Evolutionary conservation across 441 rosid genomes (phyloP).

Genomic region (Macaranga tanarius): DNA sequence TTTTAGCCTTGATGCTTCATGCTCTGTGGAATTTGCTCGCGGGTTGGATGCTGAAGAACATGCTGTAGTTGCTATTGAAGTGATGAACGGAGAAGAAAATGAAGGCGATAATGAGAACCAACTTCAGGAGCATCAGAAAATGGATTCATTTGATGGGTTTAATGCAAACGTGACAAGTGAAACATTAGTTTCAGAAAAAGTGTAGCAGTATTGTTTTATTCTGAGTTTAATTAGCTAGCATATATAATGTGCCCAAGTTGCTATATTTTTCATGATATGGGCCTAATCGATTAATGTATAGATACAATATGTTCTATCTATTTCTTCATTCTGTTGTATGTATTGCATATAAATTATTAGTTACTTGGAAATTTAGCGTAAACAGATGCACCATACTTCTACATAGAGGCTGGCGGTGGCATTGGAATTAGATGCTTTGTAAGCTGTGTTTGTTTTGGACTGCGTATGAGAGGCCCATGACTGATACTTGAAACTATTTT

Average conservation of each 20-base stretch:
- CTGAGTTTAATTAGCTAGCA: no score
- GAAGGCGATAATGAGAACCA: background rate
- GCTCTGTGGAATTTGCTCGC: conserved; percentile 4
- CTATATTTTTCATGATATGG: background rate
- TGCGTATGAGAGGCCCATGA: no score
- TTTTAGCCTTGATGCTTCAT: conserved; percentile 30
- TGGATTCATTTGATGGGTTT: conserved; percentile 38
- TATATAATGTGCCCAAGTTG: background rate
- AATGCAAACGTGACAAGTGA: background rate
- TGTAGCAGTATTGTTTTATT: background rate
- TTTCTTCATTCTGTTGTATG: no score
- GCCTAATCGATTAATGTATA: background rate
- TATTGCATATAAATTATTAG: no score
- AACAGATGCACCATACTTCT: no score
- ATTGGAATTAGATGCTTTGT: no score
- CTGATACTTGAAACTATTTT: no score
- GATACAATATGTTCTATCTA: no score
- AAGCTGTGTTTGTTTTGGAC: no score
- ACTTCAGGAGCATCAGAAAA: conserved; percentile 9
- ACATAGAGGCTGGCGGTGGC: no score
- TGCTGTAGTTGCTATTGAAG: conserved; percentile 19
- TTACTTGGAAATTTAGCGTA: no score
- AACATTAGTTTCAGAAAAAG: background rate
- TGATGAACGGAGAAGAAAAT: conserved; percentile 8
- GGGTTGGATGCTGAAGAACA: conserved; percentile 7